Evolutionary conservation across 441 rosid species (phyloP).

Genomic region (Mallotus japonicus): DNA sequence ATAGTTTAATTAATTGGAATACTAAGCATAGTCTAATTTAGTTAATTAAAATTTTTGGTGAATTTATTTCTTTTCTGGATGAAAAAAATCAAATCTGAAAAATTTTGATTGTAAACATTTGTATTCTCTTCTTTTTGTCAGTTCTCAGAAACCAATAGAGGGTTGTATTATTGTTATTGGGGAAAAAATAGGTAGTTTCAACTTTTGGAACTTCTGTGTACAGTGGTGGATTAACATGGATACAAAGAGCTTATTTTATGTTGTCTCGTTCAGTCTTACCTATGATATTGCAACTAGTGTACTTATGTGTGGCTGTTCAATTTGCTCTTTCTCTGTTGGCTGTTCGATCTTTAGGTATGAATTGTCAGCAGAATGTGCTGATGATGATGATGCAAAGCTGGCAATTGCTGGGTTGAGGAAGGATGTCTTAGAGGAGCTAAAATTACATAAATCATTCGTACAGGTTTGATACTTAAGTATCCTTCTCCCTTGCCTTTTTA

Average conservation of each 20-base stretch:
- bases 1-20: no score
- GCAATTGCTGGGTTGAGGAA: constrained; percentile 57
- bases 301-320: not conserved
- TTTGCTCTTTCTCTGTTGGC: constrained; percentile 5
- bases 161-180: constrained; percentile 24
- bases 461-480: constrained; percentile 36
- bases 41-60: not conserved
- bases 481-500: not conserved
- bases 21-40: not conserved
- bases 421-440: constrained; percentile 55
- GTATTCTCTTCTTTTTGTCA: constrained; percentile 20
- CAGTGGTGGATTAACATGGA: not conserved
- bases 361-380: constrained; percentile 74
- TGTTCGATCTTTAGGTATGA: constrained; percentile 47
- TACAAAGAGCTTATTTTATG: constrained; percentile 5
- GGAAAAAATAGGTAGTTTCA: constrained; percentile 18
- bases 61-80: not conserved
- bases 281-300: constrained; percentile 4
- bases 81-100: not conserved
- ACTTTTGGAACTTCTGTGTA: constrained; percentile 7
- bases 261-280: constrained; percentile 2
- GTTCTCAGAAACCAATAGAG: constrained; percentile 23
- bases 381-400: constrained; percentile 69
- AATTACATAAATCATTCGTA: constrained; percentile 56
- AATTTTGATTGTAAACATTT: not conserved